Evolutionary conservation across 2,329 filamentous ascomycete genomes (phyloP).

Genomic region (Chrysosporium keratinophilum): DNA sequence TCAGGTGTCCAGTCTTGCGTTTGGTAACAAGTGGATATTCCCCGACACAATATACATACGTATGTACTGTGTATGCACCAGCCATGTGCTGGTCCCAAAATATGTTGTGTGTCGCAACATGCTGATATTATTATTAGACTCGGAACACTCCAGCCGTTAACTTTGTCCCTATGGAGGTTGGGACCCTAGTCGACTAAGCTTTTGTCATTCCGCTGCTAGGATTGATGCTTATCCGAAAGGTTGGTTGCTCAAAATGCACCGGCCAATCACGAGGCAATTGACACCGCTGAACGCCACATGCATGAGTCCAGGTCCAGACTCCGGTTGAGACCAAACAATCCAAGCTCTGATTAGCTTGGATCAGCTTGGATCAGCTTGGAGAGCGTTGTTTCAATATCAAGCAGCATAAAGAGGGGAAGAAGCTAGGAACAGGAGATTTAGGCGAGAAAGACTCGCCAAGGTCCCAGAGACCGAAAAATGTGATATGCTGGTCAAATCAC

Average conservation of each 20-base stretch:
- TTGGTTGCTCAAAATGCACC: neutral
- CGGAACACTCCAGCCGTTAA: neutral
- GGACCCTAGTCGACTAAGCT: slow-evolving; percentile 1
- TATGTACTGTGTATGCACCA: neutral
- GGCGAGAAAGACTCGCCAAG: slow-evolving; percentile 1
- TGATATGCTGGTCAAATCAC: slow-evolving; percentile 11
- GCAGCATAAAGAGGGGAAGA: neutral
- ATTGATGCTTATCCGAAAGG: neutral
- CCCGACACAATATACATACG: neutral
- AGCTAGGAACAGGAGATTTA: slow-evolving; percentile 13
- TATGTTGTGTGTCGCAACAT: neutral
- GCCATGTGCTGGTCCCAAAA: neutral
- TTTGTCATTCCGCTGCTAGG: neutral
- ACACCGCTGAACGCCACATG: slow-evolving; percentile 9
- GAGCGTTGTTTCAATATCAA: neutral
- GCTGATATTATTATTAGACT: neutral
- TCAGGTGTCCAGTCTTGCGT: neutral
- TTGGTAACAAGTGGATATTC: neutral
- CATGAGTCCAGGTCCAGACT: neutral
- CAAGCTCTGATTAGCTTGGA: neutral
- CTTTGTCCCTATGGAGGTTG: neutral
- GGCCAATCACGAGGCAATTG: neutral
- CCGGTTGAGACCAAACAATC: neutral
- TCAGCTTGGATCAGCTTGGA: too few relatives aligned
- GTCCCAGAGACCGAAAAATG: neutral